Percentiles rank a stretch among this genome's conserved stretches.
These are phyloP conservation scores for Mycena rosella DNA, from an alignment of 768 basidiomycete species.

Conservation along the genomic window DNA sequence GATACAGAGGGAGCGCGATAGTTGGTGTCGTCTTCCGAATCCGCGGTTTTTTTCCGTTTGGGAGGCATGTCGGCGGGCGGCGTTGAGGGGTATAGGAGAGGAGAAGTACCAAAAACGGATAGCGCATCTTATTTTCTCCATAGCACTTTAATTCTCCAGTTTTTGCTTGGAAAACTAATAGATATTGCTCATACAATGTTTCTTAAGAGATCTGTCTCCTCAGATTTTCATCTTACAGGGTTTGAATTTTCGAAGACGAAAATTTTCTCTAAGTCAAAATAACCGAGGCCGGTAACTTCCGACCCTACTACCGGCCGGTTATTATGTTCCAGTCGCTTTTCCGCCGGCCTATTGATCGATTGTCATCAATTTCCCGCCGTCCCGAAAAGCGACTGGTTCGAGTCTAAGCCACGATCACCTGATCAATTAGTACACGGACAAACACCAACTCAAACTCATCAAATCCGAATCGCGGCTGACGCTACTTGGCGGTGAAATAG, in stretches of 20 bases:
- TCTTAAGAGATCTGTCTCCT: not conserved
- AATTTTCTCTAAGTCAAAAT: no score
- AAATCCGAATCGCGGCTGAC: no score
- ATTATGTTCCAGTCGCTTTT: not conserved
- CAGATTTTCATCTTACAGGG: not conserved
- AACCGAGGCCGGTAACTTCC: not conserved
- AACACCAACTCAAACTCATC: no score
- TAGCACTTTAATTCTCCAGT: not conserved
- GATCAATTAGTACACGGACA: no score
- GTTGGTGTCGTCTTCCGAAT: not conserved
- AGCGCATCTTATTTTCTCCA: not conserved
- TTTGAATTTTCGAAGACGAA: not conserved
- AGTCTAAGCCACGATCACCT: not conserved
- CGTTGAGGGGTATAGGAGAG: no score
- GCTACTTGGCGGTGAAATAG: slow-evolving; percentile 9
- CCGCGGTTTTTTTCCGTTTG: not conserved
- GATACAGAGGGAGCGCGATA: not conserved
- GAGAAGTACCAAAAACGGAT: not conserved
- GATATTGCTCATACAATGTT: not conserved
- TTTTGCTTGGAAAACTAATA: not conserved
- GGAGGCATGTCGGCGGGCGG: not conserved
- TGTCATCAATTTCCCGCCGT: not conserved
- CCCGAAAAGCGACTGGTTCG: not conserved
- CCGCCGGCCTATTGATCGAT: not conserved
- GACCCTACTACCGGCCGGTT: not conserved